Evolutionary conservation across 2,329 filamentous ascomycete genomes (phyloP).

Genomic region (Daldinia sp.): DNA sequence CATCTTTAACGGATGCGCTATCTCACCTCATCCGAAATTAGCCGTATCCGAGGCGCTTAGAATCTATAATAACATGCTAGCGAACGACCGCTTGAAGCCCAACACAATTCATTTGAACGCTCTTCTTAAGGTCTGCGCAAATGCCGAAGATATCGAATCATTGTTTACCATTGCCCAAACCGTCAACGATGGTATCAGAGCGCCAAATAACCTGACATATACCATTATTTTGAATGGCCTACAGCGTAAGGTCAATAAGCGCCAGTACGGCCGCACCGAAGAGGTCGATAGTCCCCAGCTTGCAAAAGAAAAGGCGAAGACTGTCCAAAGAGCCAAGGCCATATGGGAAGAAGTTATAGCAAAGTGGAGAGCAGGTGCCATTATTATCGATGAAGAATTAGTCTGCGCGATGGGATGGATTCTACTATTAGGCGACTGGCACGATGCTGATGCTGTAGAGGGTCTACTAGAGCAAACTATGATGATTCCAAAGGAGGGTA

Average conservation of each 20-base stretch:
- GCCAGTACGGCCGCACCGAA: constrained; percentile 46
- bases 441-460: constrained; percentile 78
- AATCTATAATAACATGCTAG: constrained; percentile 81
- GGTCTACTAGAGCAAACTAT: constrained; percentile 85
- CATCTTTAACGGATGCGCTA: constrained; percentile 80
- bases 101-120: constrained; percentile 90
- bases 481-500: constrained; percentile 71
- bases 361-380: constrained; percentile 78
- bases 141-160: constrained; percentile 80
- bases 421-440: constrained; percentile 72
- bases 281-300: constrained; percentile 48
- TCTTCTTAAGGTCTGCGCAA: constrained; percentile 83
- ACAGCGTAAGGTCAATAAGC: constrained; percentile 59
- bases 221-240: constrained; percentile 86
- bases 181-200: constrained; percentile 72
- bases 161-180: constrained; percentile 82
- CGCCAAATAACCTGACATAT: constrained; percentile 80
- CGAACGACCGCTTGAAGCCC: constrained; percentile 72
- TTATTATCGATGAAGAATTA: constrained; percentile 81
- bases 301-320: constrained; percentile 55
- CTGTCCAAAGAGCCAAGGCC: constrained; percentile 74
- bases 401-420: constrained; percentile 85
- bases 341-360: constrained; percentile 84
- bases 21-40: constrained; percentile 67
- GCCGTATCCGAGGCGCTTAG: constrained; percentile 77